A percentile compares a stretch with the other conserved stretches of the same genome.
Evolutionary conservation across 345 rosid genomes (phyloP).

Genomic region (Brassica nigra): DNA sequence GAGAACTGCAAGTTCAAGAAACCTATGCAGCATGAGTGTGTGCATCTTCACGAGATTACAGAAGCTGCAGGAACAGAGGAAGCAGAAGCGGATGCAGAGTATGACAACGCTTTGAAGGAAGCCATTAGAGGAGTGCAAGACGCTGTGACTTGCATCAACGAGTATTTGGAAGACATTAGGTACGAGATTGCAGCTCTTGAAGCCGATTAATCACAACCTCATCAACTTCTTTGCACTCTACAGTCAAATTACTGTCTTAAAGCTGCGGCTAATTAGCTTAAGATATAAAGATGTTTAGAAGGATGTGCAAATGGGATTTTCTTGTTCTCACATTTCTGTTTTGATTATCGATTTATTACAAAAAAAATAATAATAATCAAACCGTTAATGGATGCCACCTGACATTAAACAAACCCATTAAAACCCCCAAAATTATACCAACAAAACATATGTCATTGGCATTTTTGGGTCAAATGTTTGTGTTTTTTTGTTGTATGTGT

Average conservation of each 20-base stretch:
- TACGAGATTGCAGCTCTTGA: slow-evolving; percentile 80
- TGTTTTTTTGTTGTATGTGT: background rate
- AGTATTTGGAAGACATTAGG: slow-evolving; percentile 75
- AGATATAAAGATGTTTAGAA: too few relatives aligned
- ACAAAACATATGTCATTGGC: too few relatives aligned
- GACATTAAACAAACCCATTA: too few relatives aligned
- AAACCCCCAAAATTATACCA: too few relatives aligned
- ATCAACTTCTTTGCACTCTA: background rate
- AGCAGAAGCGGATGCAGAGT: slow-evolving; percentile 87
- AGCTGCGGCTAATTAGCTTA: too few relatives aligned
- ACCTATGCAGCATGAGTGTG: slow-evolving; percentile 74
- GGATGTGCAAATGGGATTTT: slow-evolving; percentile 29
- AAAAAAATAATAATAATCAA: too few relatives aligned
- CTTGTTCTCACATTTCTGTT: too few relatives aligned
- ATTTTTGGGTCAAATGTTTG: too few relatives aligned
- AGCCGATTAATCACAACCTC: slow-evolving; percentile 29
- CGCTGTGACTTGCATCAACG: slow-evolving; percentile 77
- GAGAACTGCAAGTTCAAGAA: slow-evolving; percentile 69
- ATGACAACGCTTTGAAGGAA: slow-evolving; percentile 78
- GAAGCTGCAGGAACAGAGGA: slow-evolving; percentile 87
- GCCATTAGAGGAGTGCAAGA: slow-evolving; percentile 90
- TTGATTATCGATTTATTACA: too few relatives aligned
- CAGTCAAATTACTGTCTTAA: too few relatives aligned
- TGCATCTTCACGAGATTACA: slow-evolving; percentile 84
- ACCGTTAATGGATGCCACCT: too few relatives aligned